These are phyloP conservation scores for Cylindrodendrum hubeiense DNA, from an alignment of 2,329 filamentous ascomycete genomes.

Conservation along the genomic window DNA sequence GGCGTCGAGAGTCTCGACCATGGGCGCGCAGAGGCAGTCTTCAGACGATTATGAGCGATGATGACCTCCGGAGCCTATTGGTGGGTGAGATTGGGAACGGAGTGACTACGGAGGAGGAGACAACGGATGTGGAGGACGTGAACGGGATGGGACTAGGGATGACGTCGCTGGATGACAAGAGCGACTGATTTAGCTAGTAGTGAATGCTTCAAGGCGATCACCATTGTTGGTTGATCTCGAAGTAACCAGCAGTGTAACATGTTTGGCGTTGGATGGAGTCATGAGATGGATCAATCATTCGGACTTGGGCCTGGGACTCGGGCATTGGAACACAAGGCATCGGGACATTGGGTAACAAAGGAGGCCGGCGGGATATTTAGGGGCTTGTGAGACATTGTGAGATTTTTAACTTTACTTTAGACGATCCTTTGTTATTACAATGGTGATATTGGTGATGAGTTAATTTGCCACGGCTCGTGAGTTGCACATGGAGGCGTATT, in stretches of 20 bases:
- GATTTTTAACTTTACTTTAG: background rate
- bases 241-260: background rate
- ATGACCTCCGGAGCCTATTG: slow-evolving; percentile 67
- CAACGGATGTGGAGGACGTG: slow-evolving; percentile 48
- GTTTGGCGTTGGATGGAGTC: slow-evolving; percentile 15
- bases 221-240: background rate
- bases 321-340: background rate
- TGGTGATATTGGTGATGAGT: too few species aligned
- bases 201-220: background rate
- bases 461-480: background rate
- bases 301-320: background rate
- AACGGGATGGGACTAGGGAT: slow-evolving; percentile 41
- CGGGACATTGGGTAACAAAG: background rate
- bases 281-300: background rate
- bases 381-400: background rate
- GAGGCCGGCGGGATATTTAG: background rate
- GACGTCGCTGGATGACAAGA: slow-evolving; percentile 42
- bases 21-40: slow-evolving; percentile 64
- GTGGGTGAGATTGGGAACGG: slow-evolving; percentile 48
- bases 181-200: slow-evolving; percentile 8
- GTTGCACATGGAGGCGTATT: background rate
- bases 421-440: background rate
- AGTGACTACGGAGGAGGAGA: slow-evolving; percentile 53
- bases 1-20: slow-evolving; percentile 65
- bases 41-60: slow-evolving; percentile 72